These are phyloP conservation scores for Vitis hybrid DNA, from an alignment of 177 flowering plant genomes.

Conservation along the genomic window DNA sequence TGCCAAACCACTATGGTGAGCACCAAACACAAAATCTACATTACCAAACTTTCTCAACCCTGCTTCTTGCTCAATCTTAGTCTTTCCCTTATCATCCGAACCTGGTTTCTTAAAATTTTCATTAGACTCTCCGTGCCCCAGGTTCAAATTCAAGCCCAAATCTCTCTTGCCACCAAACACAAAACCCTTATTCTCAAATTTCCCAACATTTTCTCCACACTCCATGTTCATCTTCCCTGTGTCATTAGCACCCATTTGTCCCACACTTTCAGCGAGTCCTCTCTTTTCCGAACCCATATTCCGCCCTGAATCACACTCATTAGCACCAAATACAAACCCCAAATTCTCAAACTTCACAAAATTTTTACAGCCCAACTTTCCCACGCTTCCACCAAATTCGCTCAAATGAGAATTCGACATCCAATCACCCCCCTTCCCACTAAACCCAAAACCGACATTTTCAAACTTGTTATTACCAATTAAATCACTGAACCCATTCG, in stretches of 20 bases:
- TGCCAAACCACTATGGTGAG: conserved; percentile 1
- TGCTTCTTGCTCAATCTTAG: not conserved
- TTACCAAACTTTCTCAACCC: not conserved
- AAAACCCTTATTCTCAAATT: not conserved
- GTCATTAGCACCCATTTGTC: conserved; percentile 4
- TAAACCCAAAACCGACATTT: conserved; percentile 24
- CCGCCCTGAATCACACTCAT: conserved; percentile 1
- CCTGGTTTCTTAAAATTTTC: not conserved
- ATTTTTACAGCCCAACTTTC: conserved; percentile 6
- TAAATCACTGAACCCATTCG: conserved; percentile 8
- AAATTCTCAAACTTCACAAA: conserved; percentile 7
- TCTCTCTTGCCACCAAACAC: not conserved
- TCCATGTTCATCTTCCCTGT: not conserved
- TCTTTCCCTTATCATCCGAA: not conserved
- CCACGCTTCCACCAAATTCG: conserved; percentile 2
- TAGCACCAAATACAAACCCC: conserved; percentile 21
- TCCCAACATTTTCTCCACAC: not conserved
- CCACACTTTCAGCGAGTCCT: not conserved
- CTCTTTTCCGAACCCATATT: not conserved
- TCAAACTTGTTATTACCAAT: conserved; percentile 3
- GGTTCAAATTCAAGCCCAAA: not conserved
- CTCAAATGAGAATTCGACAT: not conserved
- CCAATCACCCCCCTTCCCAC: conserved; percentile 8
- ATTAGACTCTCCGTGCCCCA: not conserved
- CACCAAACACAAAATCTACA: conserved; percentile 4